A percentile compares a stretch with the other conserved stretches of the same genome.
phyloP scores from a whole-genome alignment of 164 flowering plant species.

The Tinospora cordifolia region DNA sequence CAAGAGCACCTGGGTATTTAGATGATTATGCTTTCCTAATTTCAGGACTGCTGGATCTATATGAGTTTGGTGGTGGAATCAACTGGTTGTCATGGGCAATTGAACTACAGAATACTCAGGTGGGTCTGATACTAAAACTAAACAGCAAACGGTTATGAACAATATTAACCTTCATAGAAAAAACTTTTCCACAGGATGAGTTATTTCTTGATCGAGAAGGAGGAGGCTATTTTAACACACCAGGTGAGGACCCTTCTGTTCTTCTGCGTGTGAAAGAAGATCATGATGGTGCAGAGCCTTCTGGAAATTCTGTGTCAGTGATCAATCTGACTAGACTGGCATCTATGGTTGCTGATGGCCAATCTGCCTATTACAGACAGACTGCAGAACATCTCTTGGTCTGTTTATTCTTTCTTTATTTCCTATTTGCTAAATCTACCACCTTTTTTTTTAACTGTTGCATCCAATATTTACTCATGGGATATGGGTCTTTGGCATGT shows the following conservation, averaged over 20 bases:
- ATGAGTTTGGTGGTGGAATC: conserved; percentile 61
- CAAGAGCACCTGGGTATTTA: conserved; percentile 86
- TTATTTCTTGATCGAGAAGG: conserved; percentile 81
- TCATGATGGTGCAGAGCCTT: conserved; percentile 96
- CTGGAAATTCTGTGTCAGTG: conserved; percentile 83
- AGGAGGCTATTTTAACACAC: conserved; percentile 84
- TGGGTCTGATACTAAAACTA: conserved; percentile 13
- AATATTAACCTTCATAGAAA: not conserved
- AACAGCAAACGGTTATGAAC: not conserved
- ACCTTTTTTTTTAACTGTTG: not conserved
- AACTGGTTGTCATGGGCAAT: conserved; percentile 80
- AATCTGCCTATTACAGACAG: conserved; percentile 40
- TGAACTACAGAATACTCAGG: conserved; percentile 81
- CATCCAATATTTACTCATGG: not conserved
- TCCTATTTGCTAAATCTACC: not conserved
- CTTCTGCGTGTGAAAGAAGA: conserved; percentile 94
- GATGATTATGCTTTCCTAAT: conserved; percentile 94
- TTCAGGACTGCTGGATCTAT: conserved; percentile 72
- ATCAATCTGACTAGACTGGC: conserved; percentile 76
- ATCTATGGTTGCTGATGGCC: conserved; percentile 37
- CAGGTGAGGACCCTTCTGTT: conserved; percentile 83
- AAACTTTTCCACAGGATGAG: conserved; percentile 47
- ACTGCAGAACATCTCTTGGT: conserved; percentile 84
- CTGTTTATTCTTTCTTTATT: conserved; percentile 3
- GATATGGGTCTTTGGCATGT: not conserved